A percentile compares a stretch with the other conserved stretches of the same genome.
phyloP scores from a whole-genome alignment of 306 rosid species.

The Ziziphus jujuba region DNA sequence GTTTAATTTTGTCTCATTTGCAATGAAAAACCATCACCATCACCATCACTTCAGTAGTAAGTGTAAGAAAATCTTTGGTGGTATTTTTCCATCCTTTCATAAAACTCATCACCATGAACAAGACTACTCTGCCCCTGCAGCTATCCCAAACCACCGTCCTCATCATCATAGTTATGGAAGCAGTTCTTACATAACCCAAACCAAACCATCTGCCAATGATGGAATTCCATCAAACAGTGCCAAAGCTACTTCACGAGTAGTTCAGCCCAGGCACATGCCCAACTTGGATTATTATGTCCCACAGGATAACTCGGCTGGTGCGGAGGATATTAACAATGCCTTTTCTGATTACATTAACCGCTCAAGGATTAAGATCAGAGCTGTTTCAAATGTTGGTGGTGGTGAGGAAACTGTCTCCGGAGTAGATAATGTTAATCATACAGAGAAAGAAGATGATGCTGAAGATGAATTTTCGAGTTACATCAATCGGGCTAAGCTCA shows the following conservation, averaged over 20 bases:
- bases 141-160: background rate
- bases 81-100: conserved; percentile 12
- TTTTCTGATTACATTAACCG: conserved; percentile 29
- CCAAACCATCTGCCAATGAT: too few relatives aligned
- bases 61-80: conserved; percentile 23
- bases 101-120: background rate
- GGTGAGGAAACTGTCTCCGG: conserved; percentile 8
- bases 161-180: background rate
- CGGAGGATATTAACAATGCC: conserved; percentile 10
- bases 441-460: background rate
- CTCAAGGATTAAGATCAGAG: conserved; percentile 17
- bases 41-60: conserved; percentile 9
- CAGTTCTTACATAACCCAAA: background rate
- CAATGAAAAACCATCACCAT: conserved; percentile 18
- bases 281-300: background rate
- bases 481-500: conserved; percentile 24
- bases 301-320: too few relatives aligned
- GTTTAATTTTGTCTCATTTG: background rate
- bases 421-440: background rate
- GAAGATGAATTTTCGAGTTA: conserved; percentile 22
- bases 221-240: too few relatives aligned
- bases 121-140: background rate
- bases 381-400: conserved; percentile 22
- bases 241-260: too few relatives aligned
- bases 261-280: background rate